These are phyloP conservation scores for Neurospora hispaniola DNA, from an alignment of 495 filamentous ascomycete genomes.

Conservation along the genomic window DNA sequence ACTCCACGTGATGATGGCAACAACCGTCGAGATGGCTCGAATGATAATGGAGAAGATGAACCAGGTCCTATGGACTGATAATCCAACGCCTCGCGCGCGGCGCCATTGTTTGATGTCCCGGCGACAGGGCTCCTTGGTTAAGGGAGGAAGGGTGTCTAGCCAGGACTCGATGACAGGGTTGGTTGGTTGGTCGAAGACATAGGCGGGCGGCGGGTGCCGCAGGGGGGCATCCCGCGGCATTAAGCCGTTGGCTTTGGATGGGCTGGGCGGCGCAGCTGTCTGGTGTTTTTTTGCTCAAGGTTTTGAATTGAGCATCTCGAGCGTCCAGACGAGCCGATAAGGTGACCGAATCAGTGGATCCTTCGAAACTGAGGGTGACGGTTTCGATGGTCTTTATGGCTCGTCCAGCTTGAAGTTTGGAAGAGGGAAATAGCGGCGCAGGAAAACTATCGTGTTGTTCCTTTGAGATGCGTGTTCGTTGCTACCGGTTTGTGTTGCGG, in stretches of 20 bases:
- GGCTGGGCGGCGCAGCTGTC: not conserved
- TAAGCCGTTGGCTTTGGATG: not conserved
- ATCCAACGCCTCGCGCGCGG: conserved; percentile 1
- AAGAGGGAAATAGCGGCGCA: not conserved
- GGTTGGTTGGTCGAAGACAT: not conserved
- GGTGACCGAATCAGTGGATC: not conserved
- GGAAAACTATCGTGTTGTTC: not conserved
- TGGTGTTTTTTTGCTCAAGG: not conserved
- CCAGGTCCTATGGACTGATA: not conserved
- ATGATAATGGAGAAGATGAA: conserved; percentile 11
- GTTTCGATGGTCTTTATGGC: not conserved
- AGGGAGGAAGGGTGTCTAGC: conserved; percentile 15
- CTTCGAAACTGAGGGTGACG: not conserved
- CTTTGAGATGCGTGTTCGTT: not conserved
- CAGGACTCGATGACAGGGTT: conserved; percentile 16
- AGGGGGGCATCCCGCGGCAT: not conserved
- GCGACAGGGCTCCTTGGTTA: conserved; percentile 9
- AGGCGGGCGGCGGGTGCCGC: not conserved
- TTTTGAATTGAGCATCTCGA: not conserved
- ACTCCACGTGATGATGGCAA: conserved; percentile 5
- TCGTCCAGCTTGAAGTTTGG: not conserved
- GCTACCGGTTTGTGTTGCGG: not conserved
- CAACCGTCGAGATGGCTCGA: conserved; percentile 7
- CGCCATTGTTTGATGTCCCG: conserved; percentile 10
- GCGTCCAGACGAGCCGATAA: not conserved